These are phyloP conservation scores for Stachybotrys elegans DNA, from an alignment of 2,329 filamentous ascomycete genomes.

Conservation along the genomic window DNA sequence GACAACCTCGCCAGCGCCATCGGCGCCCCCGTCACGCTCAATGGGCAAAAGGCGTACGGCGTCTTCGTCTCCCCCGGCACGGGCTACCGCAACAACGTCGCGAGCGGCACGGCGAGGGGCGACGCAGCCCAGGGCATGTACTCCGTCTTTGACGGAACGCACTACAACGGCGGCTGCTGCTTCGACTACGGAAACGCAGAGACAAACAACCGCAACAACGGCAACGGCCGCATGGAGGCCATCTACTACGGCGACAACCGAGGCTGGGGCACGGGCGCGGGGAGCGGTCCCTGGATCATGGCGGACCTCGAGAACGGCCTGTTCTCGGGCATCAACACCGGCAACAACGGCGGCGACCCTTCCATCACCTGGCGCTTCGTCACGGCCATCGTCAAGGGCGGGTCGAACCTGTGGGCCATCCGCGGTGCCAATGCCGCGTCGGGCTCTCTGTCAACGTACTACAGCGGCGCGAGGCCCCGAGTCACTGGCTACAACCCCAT, in stretches of 20 bases:
- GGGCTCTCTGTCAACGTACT: constrained; percentile 53
- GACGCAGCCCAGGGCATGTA: constrained; percentile 57
- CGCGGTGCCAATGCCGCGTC: constrained; percentile 52
- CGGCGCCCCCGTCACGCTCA: constrained; percentile 56
- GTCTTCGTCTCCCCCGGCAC: constrained; percentile 57
- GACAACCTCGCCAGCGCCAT: constrained; percentile 56
- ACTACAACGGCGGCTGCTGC: constrained; percentile 53
- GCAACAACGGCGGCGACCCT: constrained; percentile 46
- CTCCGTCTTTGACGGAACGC: constrained; percentile 53
- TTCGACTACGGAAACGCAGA: constrained; percentile 57
- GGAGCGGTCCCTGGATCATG: constrained; percentile 62
- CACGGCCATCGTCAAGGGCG: constrained; percentile 52
- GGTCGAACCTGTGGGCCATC: constrained; percentile 52
- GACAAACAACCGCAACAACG: constrained; percentile 45
- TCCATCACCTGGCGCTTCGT: constrained; percentile 51
- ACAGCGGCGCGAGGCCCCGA: constrained; percentile 48
- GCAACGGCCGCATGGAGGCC: constrained; percentile 63
- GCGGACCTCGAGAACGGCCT: constrained; percentile 64
- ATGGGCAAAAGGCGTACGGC: constrained; percentile 58
- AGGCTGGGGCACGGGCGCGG: constrained; percentile 50
- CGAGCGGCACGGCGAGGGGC: constrained; percentile 46
- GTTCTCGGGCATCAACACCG: constrained; percentile 47
- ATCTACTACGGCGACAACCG: constrained; percentile 58
- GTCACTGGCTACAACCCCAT: constrained; percentile 47
- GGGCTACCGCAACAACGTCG: constrained; percentile 56